Evolutionary conservation across 2,329 filamentous ascomycete species (phyloP).

Genomic region (Dichotomopilus funicola): DNA sequence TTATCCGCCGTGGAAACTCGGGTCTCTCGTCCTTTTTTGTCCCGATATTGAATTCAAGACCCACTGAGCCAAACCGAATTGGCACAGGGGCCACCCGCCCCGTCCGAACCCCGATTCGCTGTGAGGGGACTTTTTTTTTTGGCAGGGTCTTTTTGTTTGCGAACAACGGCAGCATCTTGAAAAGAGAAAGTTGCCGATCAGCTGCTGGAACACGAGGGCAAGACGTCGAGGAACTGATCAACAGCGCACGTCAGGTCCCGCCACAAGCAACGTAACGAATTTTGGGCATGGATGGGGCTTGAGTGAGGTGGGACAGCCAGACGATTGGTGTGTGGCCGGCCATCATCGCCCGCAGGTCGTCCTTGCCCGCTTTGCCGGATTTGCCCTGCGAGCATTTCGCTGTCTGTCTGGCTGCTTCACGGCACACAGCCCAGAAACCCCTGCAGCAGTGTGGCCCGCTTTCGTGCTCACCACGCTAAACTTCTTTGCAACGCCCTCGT

Average conservation of each 20-base stretch:
- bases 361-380: slow-evolving; percentile 6
- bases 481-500: background rate
- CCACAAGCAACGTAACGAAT: background rate
- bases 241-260: background rate
- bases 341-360: background rate
- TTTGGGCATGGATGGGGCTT: background rate
- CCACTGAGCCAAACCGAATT: no score
- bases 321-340: background rate
- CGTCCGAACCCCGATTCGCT: no score
- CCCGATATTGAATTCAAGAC: no score
- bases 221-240: background rate
- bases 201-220: background rate
- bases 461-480: no score
- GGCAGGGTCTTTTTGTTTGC: no score
- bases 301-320: background rate
- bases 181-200: background rate
- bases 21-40: no score
- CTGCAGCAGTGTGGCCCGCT: background rate
- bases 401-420: no score
- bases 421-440: slow-evolving; percentile 3
- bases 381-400: background rate
- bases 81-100: no score
- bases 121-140: no score
- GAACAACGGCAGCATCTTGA: no score
- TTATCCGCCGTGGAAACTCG: no score